phyloP scores from a whole-genome alignment of 352 stramenopile species.

The Aphanomyces stellatus region DNA sequence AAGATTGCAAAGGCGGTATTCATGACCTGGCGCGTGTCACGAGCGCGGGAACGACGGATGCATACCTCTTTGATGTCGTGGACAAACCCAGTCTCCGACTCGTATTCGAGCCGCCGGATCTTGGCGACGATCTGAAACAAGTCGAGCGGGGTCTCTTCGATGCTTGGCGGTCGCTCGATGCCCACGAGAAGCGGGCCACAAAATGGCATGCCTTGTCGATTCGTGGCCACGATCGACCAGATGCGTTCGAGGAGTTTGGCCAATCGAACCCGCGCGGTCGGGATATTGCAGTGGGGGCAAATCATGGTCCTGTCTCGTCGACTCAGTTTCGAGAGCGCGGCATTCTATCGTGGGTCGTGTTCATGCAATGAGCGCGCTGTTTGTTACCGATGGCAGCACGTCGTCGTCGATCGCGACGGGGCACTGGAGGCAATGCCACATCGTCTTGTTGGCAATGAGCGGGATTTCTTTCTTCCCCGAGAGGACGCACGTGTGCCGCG shows the following conservation, averaged over 20 bases:
- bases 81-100: constrained; percentile 46
- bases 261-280: constrained; percentile 60
- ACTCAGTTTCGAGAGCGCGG: neutral
- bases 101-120: constrained; percentile 64
- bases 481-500: constrained; percentile 63
- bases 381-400: no score
- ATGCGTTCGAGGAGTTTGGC: constrained; percentile 71
- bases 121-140: constrained; percentile 67
- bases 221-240: constrained; percentile 80
- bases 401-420: constrained; percentile 53
- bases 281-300: constrained; percentile 54
- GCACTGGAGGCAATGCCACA: constrained; percentile 78
- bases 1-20: constrained; percentile 55
- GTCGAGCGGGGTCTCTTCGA: constrained; percentile 27
- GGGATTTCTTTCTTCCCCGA: constrained; percentile 54
- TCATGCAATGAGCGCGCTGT: no score
- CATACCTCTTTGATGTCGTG: constrained; percentile 34
- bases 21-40: constrained; percentile 32
- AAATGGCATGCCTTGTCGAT: constrained; percentile 74
- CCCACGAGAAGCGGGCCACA: constrained; percentile 64
- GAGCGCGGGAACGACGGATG: neutral
- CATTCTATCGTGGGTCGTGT: neutral
- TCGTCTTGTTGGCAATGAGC: constrained; percentile 35
- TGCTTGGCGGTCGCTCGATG: constrained; percentile 29
- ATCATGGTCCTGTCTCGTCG: constrained; percentile 40